Evolutionary conservation across 495 filamentous ascomycete species (phyloP).

Genomic region (Cairneyella variabilis): DNA sequence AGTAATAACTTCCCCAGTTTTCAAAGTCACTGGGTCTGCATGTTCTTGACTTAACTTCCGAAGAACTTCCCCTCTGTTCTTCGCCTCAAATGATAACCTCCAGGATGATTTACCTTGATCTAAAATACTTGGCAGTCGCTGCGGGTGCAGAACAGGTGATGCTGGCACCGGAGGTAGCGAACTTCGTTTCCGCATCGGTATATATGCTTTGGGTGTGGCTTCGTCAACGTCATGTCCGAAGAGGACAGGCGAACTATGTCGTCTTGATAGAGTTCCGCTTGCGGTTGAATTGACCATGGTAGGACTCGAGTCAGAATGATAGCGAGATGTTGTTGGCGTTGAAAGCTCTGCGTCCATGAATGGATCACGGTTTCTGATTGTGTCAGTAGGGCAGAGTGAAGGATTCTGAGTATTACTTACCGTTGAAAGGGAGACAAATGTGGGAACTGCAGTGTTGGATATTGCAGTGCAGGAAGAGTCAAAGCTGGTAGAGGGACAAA

Average conservation of each 20-base stretch:
- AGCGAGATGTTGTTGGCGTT: no score
- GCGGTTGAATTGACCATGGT: background rate
- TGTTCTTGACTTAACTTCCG: constrained; percentile 19
- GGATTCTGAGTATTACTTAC: background rate
- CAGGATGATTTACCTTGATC: constrained; percentile 23
- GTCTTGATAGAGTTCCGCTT: constrained; percentile 10
- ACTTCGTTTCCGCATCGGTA: constrained; percentile 12
- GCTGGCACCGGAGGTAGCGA: constrained; percentile 16
- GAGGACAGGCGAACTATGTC: constrained; percentile 18
- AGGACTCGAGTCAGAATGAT: background rate
- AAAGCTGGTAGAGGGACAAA: constrained; percentile 4
- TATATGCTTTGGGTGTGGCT: background rate
- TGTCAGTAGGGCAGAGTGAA: background rate
- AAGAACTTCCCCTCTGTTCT: constrained; percentile 16
- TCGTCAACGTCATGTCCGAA: background rate
- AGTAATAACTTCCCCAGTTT: background rate
- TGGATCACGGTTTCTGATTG: constrained; percentile 5
- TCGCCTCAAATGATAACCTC: constrained; percentile 25
- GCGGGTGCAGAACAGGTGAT: constrained; percentile 15
- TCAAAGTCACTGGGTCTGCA: background rate
- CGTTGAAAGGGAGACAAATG: background rate
- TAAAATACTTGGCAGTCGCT: constrained; percentile 18
- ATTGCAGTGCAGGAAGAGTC: background rate
- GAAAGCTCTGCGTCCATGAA: background rate
- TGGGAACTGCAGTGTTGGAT: constrained; percentile 1